phyloP scores from a whole-genome alignment of 2,329 filamentous ascomycete species.

The Nannizziopsis arthrosporioides region DNA sequence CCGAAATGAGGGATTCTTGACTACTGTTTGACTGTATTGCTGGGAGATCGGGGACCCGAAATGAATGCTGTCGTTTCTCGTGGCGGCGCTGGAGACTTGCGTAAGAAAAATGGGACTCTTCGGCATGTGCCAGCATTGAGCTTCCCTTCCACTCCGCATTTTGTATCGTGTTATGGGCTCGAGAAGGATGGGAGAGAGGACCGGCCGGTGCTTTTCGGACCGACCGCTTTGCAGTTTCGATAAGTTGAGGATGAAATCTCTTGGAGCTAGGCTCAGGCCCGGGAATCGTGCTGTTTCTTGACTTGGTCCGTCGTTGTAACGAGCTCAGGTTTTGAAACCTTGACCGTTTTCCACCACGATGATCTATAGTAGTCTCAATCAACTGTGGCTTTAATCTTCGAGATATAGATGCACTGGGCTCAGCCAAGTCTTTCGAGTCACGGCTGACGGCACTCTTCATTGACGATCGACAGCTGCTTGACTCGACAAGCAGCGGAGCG shows the following conservation, averaged over 20 bases:
- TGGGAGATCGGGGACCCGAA: slow-evolving; percentile 49
- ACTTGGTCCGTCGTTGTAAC: not conserved
- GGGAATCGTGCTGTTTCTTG: slow-evolving; percentile 1
- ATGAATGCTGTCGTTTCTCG: slow-evolving; percentile 42
- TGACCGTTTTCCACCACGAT: slow-evolving; percentile 3
- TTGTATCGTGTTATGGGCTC: slow-evolving; percentile 6
- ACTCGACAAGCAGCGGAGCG: slow-evolving; percentile 13
- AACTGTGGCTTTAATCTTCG: slow-evolving; percentile 9
- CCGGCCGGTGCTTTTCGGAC: slow-evolving; percentile 54
- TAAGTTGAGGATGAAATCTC: slow-evolving; percentile 64
- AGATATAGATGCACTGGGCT: not conserved
- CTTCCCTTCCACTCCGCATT: slow-evolving; percentile 2
- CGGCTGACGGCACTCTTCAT: not conserved
- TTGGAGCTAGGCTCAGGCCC: slow-evolving; percentile 20
- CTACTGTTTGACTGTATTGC: slow-evolving; percentile 52
- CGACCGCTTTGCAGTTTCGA: slow-evolving; percentile 65
- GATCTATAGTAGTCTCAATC: slow-evolving; percentile 12
- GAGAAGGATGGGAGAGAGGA: slow-evolving; percentile 46
- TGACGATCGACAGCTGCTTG: slow-evolving; percentile 9
- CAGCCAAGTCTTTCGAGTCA: not conserved
- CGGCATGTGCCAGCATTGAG: slow-evolving; percentile 23
- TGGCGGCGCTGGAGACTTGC: slow-evolving; percentile 31
- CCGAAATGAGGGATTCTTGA: slow-evolving; percentile 31
- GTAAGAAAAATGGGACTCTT: slow-evolving; percentile 37
- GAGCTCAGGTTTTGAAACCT: not conserved